Percentiles rank a stretch among this genome's conserved stretches.
Conservation (phyloP, 2,329 filamentous ascomycete species). For the Helicocarpus griseus region DNA sequence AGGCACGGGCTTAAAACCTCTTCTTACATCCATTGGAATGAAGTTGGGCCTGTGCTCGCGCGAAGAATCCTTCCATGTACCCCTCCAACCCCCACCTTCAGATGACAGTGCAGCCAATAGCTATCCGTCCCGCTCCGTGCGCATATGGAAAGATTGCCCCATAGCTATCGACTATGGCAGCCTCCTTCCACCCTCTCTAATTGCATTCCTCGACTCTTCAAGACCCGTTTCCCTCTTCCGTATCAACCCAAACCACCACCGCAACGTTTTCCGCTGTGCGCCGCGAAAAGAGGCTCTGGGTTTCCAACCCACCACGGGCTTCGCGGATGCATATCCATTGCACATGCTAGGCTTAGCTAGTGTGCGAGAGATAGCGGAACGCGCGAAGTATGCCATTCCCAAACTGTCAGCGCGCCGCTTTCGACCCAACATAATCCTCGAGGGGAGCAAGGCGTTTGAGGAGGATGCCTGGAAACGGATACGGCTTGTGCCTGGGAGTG, state of each 20-base stretch:
- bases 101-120: slow-evolving; percentile 14
- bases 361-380: slow-evolving; percentile 40
- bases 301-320: slow-evolving; percentile 45
- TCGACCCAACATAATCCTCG: slow-evolving; percentile 48
- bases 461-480: slow-evolving; percentile 52
- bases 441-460: slow-evolving; percentile 42
- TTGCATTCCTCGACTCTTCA: slow-evolving; percentile 36
- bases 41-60: slow-evolving; percentile 19
- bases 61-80: slow-evolving; percentile 42
- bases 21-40: slow-evolving; percentile 20
- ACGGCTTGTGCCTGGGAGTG: slow-evolving; percentile 24
- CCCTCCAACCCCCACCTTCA: slow-evolving; percentile 39
- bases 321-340: slow-evolving; percentile 51
- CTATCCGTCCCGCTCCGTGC: slow-evolving; percentile 40
- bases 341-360: slow-evolving; percentile 47
- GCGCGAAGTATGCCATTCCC: slow-evolving; percentile 30
- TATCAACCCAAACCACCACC: slow-evolving; percentile 33
- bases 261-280: slow-evolving; percentile 46
- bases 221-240: slow-evolving; percentile 47
- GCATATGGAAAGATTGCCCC: slow-evolving; percentile 48
- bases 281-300: slow-evolving; percentile 43
- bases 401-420: slow-evolving; percentile 45
- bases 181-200: slow-evolving; percentile 40
- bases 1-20: slow-evolving; percentile 8
- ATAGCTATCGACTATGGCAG: slow-evolving; percentile 29